phyloP scores from a whole-genome alignment of 495 filamentous ascomycete genomes.

The Aspergillus avenaceus region DNA sequence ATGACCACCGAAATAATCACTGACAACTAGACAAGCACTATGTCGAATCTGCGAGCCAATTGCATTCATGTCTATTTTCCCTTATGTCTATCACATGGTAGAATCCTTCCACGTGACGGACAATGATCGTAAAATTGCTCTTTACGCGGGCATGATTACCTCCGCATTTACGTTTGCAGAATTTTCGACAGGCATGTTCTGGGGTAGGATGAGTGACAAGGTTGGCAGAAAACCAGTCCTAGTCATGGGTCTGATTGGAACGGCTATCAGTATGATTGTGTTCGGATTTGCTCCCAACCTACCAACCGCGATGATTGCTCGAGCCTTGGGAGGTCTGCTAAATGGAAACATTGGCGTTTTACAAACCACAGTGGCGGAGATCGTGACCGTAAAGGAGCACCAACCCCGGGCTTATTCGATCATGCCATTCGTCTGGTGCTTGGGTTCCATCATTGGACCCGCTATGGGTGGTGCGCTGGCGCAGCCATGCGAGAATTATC shows the following conservation, averaged over 20 bases:
- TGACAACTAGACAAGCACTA: conserved; percentile 59
- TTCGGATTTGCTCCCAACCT: conserved; percentile 91
- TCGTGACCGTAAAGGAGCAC: conserved; percentile 87
- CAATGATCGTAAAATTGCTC: conserved; percentile 72
- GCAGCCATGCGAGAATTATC: conserved; percentile 77
- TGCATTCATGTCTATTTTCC: conserved; percentile 99
- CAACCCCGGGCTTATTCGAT: conserved; percentile 90
- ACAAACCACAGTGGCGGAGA: conserved; percentile 89
- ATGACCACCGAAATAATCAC: conserved; percentile 20
- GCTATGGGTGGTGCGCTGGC: conserved; percentile 87
- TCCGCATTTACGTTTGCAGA: conserved; percentile 96
- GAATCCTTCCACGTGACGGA: conserved; percentile 81
- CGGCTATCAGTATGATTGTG: conserved; percentile 85
- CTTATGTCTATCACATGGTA: conserved; percentile 98
- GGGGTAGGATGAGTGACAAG: conserved; percentile 89
- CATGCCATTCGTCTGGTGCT: conserved; percentile 97
- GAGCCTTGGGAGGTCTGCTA: conserved; percentile 83
- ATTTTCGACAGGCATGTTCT: conserved; percentile 82
- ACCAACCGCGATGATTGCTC: conserved; percentile 76
- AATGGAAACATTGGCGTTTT: conserved; percentile 97
- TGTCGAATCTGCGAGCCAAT: conserved; percentile 98
- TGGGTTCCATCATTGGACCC: conserved; percentile 88
- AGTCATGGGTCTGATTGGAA: conserved; percentile 80
- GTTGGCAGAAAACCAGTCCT: conserved; percentile 92
- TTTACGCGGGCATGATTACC: conserved; percentile 95